Base-by-base conservation (phyloP, 257 asterid species). In the Penstemon barbatus region DNA sequence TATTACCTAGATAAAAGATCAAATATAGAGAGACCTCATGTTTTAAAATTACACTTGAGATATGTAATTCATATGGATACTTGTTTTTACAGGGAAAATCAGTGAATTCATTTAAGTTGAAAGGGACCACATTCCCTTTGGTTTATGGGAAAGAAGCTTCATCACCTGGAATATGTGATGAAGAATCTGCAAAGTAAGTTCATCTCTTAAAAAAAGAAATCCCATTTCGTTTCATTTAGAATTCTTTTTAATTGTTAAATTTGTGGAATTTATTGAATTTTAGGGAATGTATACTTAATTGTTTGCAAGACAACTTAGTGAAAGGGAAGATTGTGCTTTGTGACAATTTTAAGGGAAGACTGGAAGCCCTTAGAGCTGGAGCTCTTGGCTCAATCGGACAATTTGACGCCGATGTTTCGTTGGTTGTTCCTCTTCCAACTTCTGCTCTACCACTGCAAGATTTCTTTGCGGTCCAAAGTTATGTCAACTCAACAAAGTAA, bases 81-180 rank as follows among this genome's bases (percentile, higher is more conserved):
- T 25, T 25, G 33, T 25, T 19, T 6, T 37, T 54, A 15, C 74
- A 78, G 86, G 83, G 83, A 0, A 73, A 59, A n/a, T 65, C 66
- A 0, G 68, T 81, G 42, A 73, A 81, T 55, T 5, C 81, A n/a
- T 57, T 78, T 56, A 33, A 25, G 50, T 19, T 73, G 75, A 62
- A 48, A 1, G 66, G 62, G 44, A 58, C 62, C 5, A 41, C 51
- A 42, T 38, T 9, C n/a, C 79, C 73, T 7, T 39, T 78, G 12
- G 65, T 41, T 25, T 25, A 25, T 25, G 33, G 33, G 33, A 25
- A 25, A 25, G 33, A 25, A 25, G 33, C 33, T 2, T 25, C 33
- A 25, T 25, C 33, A 42, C 3, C 3, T 25, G 33, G 2, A 25
- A 2, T 1, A 0, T 72, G 81, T 48, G 7, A 0, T 4, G 9